Base-by-base conservation (phyloP, 2,329 filamentous ascomycete genomes). In the Emmonsiellopsis sp. region DNA sequence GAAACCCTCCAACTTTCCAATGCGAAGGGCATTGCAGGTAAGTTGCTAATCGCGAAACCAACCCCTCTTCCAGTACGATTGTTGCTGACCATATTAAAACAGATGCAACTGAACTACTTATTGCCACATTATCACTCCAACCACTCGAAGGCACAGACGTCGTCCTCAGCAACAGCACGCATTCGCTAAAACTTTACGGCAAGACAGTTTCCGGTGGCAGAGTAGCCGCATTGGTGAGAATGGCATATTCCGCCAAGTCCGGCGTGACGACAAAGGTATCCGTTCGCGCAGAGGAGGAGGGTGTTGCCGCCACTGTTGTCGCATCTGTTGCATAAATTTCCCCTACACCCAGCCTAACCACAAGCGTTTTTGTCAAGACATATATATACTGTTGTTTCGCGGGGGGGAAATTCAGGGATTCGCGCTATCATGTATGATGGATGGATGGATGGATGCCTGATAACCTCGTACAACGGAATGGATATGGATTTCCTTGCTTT, bases 221-320 rank as follows among this genome's bases (percentile, higher is more conserved):
- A 65, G 92, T 98, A 13, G 88, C 91, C 53, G 87, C 87, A 56
- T 85, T 83, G 60, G 83, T 97, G 59, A 83, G 90, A 71, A 95
- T 98, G 91, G 93, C 91, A 1, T 96, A 84, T 73, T 94, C 88
- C 57, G 84, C 87, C 63, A 95, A 94, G 79, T 86, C 85, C 49
- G 93, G 93, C 51, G 90, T 97, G 31, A 96, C 93, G 55, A 94
- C 92, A 65, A 97, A 97, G 81, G 89, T 98, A 62, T 87, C 86
- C 51, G 88, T 92, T 56, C 82, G 93, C 67, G 87, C 87, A 69
- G 93, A 98, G 71, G 93, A 98, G 73, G 88, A 93, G 67, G 88
- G 88, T 53, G 84, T 98, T 65, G 90, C 93, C 57, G 80, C 84
- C 56, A 77, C 94, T 70, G 83, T 97, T 56, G 81, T 96, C 68